These are phyloP conservation scores for Phytopythium delawarense DNA, from an alignment of 352 stramenopile genomes.

Conservation along the genomic window DNA sequence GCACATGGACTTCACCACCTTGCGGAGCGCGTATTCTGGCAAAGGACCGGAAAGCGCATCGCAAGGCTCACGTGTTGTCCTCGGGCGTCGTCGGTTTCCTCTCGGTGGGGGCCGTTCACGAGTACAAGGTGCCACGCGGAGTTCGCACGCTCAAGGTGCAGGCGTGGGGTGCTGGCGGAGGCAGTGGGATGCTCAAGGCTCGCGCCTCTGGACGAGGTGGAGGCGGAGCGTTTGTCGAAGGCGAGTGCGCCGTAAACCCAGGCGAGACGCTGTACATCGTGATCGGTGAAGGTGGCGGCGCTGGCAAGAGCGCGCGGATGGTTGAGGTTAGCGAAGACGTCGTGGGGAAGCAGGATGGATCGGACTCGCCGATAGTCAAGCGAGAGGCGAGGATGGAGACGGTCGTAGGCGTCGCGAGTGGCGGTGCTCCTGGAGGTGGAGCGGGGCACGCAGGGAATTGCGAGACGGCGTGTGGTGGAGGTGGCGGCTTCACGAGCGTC, in stretches of 20 bases:
- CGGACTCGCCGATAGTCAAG: conserved; percentile 15
- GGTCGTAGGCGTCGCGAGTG: conserved; percentile 35
- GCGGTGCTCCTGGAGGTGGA: conserved; percentile 50
- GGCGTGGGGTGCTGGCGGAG: conserved; percentile 63
- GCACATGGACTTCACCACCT: conserved; percentile 51
- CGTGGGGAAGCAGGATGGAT: background rate
- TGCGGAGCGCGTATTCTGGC: conserved; percentile 47
- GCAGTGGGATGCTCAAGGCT: conserved; percentile 49
- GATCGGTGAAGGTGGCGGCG: conserved; percentile 40
- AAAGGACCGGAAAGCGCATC: conserved; percentile 59
- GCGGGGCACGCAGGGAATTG: conserved; percentile 65
- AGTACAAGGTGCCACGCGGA: conserved; percentile 65
- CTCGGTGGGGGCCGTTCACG: conserved; percentile 44
- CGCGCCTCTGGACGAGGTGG: conserved; percentile 53
- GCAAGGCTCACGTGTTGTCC: conserved; percentile 48
- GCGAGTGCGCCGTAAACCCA: conserved; percentile 47
- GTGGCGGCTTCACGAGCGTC: conserved; percentile 67
- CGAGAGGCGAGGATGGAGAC: conserved; percentile 31
- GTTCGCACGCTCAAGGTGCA: conserved; percentile 65
- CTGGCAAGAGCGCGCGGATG: conserved; percentile 43
- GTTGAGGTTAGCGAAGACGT: conserved; percentile 11
- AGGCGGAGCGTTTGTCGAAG: conserved; percentile 67
- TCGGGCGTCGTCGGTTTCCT: conserved; percentile 62
- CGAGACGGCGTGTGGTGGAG: conserved; percentile 57
- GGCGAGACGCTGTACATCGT: conserved; percentile 70